Percentiles rank a stretch among this genome's conserved stretches.
Conservation (phyloP, 805 yeast species). For the Zygosaccharomyces bailii region DNA sequence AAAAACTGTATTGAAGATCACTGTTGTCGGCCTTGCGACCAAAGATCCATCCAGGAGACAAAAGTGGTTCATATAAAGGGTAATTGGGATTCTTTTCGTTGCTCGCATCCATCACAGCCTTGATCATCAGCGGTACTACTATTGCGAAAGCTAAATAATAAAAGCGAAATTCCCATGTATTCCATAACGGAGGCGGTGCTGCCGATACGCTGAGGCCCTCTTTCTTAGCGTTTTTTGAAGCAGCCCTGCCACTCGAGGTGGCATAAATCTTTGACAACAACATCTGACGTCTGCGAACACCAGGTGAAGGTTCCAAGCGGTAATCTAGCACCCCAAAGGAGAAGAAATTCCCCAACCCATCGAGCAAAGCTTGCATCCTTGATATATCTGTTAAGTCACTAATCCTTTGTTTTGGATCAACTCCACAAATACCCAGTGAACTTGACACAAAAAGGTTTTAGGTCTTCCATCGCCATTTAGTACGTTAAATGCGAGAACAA, state of each 20-base stretch:
- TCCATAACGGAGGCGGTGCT: conserved; percentile 50
- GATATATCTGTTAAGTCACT: not conserved
- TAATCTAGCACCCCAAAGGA: conserved; percentile 30
- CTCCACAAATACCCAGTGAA: not conserved
- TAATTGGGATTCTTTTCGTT: conserved; percentile 73
- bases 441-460: conserved; percentile 1
- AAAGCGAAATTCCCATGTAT: conserved; percentile 66
- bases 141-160: conserved; percentile 61
- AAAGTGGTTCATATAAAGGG: conserved; percentile 52
- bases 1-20: conserved; percentile 83
- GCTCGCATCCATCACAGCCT: conserved; percentile 78
- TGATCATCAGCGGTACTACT: conserved; percentile 78
- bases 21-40: conserved; percentile 91
- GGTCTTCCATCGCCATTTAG: not conserved
- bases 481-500: not conserved
- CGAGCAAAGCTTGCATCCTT: conserved; percentile 2
- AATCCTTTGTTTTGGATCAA: not conserved
- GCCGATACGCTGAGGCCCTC: conserved; percentile 1
- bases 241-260: not conserved
- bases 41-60: conserved; percentile 83
- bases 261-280: conserved; percentile 17
- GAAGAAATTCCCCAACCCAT: conserved; percentile 19
- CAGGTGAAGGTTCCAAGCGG: conserved; percentile 25
- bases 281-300: conserved; percentile 16
- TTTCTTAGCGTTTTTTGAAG: conserved; percentile 8